Base-by-base conservation (phyloP, 164 flowering plant genomes). In the Berberis vulgaris region DNA sequence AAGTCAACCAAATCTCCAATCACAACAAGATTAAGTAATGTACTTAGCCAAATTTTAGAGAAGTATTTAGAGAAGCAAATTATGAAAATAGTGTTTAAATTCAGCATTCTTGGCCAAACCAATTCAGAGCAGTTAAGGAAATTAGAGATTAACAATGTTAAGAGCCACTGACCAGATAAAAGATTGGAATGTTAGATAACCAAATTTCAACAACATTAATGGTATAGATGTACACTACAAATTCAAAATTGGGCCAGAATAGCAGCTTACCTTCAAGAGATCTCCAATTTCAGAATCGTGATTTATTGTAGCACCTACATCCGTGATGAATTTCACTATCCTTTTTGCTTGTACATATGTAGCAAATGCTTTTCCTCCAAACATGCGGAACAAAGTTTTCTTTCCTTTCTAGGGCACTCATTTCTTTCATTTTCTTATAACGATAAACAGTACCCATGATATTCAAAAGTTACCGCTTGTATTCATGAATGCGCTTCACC, bases 291-390 rank as follows among this genome's bases (percentile, higher is more conserved):
- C 98, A 64, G 96, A 78, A 78, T 92, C 98, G 77, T 82, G 90
- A 74, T 92, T 92, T 49, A 92, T 63, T 44, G 83, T 86, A 45
- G 87, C 84, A 44, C 86, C 98, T 67, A 92, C 98, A 77, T 92
- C 98, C 44, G 96, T 84, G 66, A 92, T 92, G 67, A 92, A 84
- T 71, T 92, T 92, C 66, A 92, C 96, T 59, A 92, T 92, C 71
- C 98, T 83, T 79, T 92, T 92, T 50, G 98, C 98, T 69, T 93
- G 97, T 60, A 83, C 84, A 71, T 93, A 93, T 12, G 97, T 93
- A 13, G 98, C 83, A 81, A 93, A 93, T 58, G 98, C 98, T 78
- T 93, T 93, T 56, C 98, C 98, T 57, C 98, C 98, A 81, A 93
- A 88, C 67, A 93, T 84, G 73, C 98, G 98, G 98, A 69, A 81